A percentile compares a stretch with the other conserved stretches of the same genome.
Conservation (phyloP, 352 stramenopile genomes). For the Globisporangium megalacanthum region DNA sequence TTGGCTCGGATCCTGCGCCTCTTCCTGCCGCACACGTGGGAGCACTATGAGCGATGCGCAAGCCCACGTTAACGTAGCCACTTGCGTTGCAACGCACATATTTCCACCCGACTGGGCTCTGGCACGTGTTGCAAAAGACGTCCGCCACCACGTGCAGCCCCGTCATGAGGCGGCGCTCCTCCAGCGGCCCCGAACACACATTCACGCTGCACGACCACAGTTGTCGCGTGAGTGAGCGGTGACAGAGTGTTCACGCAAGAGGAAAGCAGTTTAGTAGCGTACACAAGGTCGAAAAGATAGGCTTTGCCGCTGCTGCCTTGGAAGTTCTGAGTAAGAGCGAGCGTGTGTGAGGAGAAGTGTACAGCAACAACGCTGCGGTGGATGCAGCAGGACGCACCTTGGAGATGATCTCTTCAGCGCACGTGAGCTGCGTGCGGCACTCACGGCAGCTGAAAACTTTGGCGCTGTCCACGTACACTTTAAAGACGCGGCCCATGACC, state of each 20-base stretch:
- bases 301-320: slow-evolving; percentile 82
- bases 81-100: slow-evolving; percentile 49
- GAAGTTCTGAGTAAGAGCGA: slow-evolving; percentile 43
- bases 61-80: not conserved
- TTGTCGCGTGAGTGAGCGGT: not conserved
- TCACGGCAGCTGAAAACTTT: slow-evolving; percentile 89
- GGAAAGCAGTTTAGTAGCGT: slow-evolving; percentile 1
- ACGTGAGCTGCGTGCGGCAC: slow-evolving; percentile 89
- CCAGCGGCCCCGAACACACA: slow-evolving; percentile 76
- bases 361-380: not conserved
- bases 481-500: slow-evolving; percentile 74
- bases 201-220: slow-evolving; percentile 54
- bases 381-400: slow-evolving; percentile 55
- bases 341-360: not conserved
- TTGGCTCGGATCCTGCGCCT: slow-evolving; percentile 89
- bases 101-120: slow-evolving; percentile 91
- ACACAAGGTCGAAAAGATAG: slow-evolving; percentile 91
- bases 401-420: slow-evolving; percentile 92
- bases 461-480: slow-evolving; percentile 89
- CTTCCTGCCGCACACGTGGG: slow-evolving; percentile 38
- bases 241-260: not conserved
- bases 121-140: slow-evolving; percentile 92
- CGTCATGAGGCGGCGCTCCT: slow-evolving; percentile 93
- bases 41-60: not conserved
- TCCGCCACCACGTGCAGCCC: slow-evolving; percentile 93